phyloP scores from a whole-genome alignment of 768 basidiomycete genomes.

The Ramaria sp. region DNA sequence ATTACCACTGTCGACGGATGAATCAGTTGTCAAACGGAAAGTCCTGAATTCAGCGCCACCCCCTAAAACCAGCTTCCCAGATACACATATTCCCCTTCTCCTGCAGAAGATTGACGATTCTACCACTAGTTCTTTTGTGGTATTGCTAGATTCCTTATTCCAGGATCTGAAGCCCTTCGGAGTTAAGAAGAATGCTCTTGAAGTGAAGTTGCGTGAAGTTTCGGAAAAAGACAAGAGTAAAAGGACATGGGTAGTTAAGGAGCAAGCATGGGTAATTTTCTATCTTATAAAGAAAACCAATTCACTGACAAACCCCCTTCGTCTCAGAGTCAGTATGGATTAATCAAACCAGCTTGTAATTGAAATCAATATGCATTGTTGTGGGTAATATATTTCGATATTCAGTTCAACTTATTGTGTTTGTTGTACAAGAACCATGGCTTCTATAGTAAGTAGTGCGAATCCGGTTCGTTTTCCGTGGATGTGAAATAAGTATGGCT shows the following conservation, averaged over 20 bases:
- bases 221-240: constrained; percentile 56
- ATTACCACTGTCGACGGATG: constrained; percentile 8
- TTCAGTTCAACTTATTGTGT: not conserved
- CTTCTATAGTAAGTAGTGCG: not conserved
- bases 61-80: constrained; percentile 58
- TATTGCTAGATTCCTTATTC: constrained; percentile 64
- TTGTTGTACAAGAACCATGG: not conserved
- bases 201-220: constrained; percentile 69
- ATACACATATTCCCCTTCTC: constrained; percentile 46
- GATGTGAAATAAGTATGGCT: constrained; percentile 8
- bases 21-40: constrained; percentile 9
- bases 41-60: constrained; percentile 5
- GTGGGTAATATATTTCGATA: not conserved
- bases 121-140: constrained; percentile 48
- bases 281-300: not conserved
- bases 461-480: not conserved
- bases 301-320: not conserved
- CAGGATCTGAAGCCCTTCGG: constrained; percentile 58
- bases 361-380: too few relatives aligned
- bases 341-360: constrained; percentile 2
- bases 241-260: constrained; percentile 65
- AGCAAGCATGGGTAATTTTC: constrained; percentile 10
- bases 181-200: constrained; percentile 76
- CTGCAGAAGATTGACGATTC: constrained; percentile 52
- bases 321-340: constrained; percentile 1